Conservation (phyloP, 805 yeast genomes). For the Candida nitratophila region DNA sequence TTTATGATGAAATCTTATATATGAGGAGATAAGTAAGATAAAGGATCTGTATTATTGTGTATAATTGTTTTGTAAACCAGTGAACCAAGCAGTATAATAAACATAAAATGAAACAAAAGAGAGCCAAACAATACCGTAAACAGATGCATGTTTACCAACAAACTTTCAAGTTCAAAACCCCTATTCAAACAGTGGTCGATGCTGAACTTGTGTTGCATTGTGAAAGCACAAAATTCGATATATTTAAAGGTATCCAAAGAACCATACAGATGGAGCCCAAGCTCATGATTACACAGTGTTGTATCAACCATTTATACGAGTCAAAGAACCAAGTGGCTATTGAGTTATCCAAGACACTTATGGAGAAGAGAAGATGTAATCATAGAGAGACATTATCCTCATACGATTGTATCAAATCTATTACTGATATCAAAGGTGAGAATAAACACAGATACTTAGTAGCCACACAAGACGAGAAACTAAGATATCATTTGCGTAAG, state of each 20-base stretch:
- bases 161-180: constrained; percentile 88
- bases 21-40: too few species aligned
- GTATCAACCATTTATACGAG: constrained; percentile 78
- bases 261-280: constrained; percentile 83
- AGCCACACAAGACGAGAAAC: constrained; percentile 70
- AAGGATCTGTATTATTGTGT: too few species aligned
- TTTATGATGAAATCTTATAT: not conserved
- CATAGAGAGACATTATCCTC: constrained; percentile 51
- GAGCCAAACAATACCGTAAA: constrained; percentile 91
- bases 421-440: constrained; percentile 62
- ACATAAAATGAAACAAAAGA: constrained; percentile 78
- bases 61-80: too few species aligned
- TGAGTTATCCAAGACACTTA: constrained; percentile 65
- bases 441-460: constrained; percentile 90
- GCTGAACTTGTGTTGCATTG: constrained; percentile 67
- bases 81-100: too few species aligned
- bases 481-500: constrained; percentile 61
- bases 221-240: constrained; percentile 61
- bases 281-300: constrained; percentile 92
- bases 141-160: constrained; percentile 81
- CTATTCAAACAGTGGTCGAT: constrained; percentile 86
- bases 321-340: constrained; percentile 71
- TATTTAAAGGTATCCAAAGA: constrained; percentile 72
- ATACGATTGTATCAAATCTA: constrained; percentile 67
- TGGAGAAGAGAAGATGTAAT: constrained; percentile 88